Evolutionary conservation across 768 basidiomycete species (phyloP), one percentile per base, ranked within the genome.

Genomic region (Tricholoma sp.): DNA sequence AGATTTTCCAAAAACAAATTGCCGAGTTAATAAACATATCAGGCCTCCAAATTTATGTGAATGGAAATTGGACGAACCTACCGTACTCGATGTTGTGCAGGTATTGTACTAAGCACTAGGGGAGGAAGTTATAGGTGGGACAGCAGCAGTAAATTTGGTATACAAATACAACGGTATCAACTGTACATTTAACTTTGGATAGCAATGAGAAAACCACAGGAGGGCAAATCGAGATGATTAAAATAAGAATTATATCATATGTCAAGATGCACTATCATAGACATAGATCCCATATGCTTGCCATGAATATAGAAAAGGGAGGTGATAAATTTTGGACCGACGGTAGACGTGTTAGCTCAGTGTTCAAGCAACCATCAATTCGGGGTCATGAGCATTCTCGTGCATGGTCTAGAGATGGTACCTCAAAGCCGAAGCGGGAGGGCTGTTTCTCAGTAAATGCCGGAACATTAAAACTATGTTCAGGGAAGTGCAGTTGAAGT

Each of bases 11-110:
- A 18, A 0, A 24, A 31, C 16, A 11, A 12, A 39, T 3, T 35
- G n/a, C n/a, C 24, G 24, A 21, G 1, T 21, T 1, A 18, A 37
- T 39, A n/a, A 21, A 8, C 51, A n/a, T 31, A 7, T 10, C 50
- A 73, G 72, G 71, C 71, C 11, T 69, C 69, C 6, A 63, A 73
- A 24, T 70, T 73, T n/a, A n/a, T 57, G 3, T 46, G 52, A n/a
- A n/a, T n/a, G n/a, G n/a, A n/a, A n/a, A n/a, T n/a, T 46, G 22
- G 22, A 46, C 29, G 6, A n/a, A n/a, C n/a, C n/a, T n/a, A n/a
- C n/a, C n/a, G n/a, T n/a, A n/a, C n/a, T n/a, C n/a, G n/a, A n/a
- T n/a, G n/a, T n/a, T n/a, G n/a, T n/a, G n/a, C n/a, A n/a, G n/a
- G n/a, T n/a, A n/a, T n/a, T n/a, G n/a, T n/a, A n/a, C n/a, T n/a